Evolutionary conservation across 805 yeast species (phyloP).

Genomic region (Wickerhamomyces queroliae): DNA sequence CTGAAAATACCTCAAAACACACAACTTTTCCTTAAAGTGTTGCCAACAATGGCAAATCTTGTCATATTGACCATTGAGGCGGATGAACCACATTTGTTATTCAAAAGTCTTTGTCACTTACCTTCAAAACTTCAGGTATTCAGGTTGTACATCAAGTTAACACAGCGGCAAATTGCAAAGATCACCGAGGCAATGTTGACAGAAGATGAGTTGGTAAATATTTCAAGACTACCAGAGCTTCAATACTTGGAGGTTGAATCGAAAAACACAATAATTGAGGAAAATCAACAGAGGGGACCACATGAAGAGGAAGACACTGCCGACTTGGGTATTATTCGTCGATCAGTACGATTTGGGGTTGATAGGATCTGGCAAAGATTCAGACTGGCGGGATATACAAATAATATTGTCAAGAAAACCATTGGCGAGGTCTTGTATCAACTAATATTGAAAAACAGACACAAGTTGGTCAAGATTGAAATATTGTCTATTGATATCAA

Average conservation of each 20-base stretch:
- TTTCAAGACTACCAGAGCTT: background rate
- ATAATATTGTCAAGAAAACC: background rate
- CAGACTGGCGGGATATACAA: too few species aligned
- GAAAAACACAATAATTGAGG: background rate
- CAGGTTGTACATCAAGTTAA: background rate
- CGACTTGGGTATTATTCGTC: too few species aligned
- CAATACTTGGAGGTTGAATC: background rate
- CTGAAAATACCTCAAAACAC: background rate
- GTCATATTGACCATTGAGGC: conserved; percentile 3
- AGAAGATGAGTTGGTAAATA: conserved; percentile 4
- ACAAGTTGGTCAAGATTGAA: conserved; percentile 12
- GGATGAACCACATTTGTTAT: conserved; percentile 3
- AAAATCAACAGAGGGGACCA: background rate
- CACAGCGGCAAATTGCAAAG: background rate
- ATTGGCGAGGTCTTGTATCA: conserved; percentile 5
- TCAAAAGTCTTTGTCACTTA: conserved; percentile 20
- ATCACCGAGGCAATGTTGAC: conserved; percentile 5
- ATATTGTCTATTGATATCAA: conserved; percentile 14
- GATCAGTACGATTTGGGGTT: too few species aligned
- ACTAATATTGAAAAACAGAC: conserved; percentile 2
- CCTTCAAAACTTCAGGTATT: conserved; percentile 11
- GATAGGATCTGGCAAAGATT: too few species aligned
- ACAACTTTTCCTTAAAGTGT: background rate
- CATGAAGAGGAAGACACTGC: too few species aligned
- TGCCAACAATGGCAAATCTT: conserved; percentile 3